A percentile compares a stretch with the other conserved stretches of the same genome.
Conservation (phyloP, 2,329 filamentous ascomycete genomes). For the Ceratocystis albifundus region DNA sequence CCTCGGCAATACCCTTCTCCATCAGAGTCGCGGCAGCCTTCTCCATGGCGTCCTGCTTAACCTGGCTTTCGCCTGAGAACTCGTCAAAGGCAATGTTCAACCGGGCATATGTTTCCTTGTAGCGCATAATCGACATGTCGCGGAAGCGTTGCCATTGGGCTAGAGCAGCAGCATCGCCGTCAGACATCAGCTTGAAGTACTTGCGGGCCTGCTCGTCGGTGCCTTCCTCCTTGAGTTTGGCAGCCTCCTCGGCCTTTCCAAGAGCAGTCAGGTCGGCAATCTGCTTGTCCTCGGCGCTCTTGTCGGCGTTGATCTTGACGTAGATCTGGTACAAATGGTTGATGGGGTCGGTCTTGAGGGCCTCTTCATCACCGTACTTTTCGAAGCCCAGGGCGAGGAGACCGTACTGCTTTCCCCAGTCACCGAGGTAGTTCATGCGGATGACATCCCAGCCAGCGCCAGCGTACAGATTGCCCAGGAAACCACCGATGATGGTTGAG, state of each 20-base stretch:
- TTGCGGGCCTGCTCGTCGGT: conserved; percentile 63
- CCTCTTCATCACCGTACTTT: conserved; percentile 62
- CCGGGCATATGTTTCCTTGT: conserved; percentile 56
- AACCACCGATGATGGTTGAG: conserved; percentile 69
- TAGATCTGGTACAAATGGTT: conserved; percentile 76
- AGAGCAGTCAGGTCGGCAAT: conserved; percentile 47
- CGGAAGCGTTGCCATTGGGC: conserved; percentile 55
- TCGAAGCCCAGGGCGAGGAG: conserved; percentile 64
- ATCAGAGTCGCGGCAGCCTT: conserved; percentile 50
- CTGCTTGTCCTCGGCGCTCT: conserved; percentile 53
- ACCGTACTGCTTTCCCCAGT: conserved; percentile 71
- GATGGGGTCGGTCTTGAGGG: conserved; percentile 60
- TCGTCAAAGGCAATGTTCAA: conserved; percentile 62
- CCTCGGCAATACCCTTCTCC: conserved; percentile 53
- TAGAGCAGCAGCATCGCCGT: conserved; percentile 49
- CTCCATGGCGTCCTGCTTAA: conserved; percentile 55
- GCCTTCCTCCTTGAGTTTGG: conserved; percentile 41
- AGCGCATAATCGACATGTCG: conserved; percentile 54
- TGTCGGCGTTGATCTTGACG: conserved; percentile 61
- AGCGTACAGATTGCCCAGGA: conserved; percentile 61
- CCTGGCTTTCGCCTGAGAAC: conserved; percentile 65
- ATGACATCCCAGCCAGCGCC: conserved; percentile 60
- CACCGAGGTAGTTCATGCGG: conserved; percentile 66
- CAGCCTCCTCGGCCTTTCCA: conserved; percentile 29
- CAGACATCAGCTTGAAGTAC: conserved; percentile 62